phyloP scores from a whole-genome alignment of 768 basidiomycete species.

The Rubroboletus satanas region DNA sequence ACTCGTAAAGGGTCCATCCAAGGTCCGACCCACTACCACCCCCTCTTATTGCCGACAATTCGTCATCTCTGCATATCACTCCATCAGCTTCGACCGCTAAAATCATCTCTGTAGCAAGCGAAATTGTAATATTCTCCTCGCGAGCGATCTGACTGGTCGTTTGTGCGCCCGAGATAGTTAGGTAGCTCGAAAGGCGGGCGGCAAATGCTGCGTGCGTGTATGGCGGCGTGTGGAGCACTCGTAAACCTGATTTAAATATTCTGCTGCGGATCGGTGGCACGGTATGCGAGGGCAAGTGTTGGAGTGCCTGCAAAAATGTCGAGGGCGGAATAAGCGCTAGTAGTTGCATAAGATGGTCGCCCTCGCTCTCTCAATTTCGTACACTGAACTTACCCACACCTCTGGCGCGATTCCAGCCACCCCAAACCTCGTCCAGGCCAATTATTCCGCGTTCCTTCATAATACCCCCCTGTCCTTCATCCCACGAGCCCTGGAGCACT shows the following conservation, averaged over 20 bases:
- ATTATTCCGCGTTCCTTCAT: constrained; percentile 80
- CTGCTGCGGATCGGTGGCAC: constrained; percentile 63
- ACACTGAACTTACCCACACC: constrained; percentile 62
- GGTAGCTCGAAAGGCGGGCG: constrained; percentile 53
- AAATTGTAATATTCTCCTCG: constrained; percentile 68
- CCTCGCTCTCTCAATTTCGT: neutral
- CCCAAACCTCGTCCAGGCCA: constrained; percentile 91
- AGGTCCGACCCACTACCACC: constrained; percentile 57
- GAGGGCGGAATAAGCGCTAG: constrained; percentile 86
- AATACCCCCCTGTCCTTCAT: constrained; percentile 45
- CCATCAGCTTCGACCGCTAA: constrained; percentile 67
- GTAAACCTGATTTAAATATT: constrained; percentile 67
- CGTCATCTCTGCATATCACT: constrained; percentile 75
- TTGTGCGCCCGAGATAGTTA: constrained; percentile 48
- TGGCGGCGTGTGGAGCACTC: constrained; percentile 79
- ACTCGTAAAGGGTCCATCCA: constrained; percentile 69
- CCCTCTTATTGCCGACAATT: constrained; percentile 30
- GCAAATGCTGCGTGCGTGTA: constrained; percentile 70
- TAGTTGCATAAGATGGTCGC: neutral
- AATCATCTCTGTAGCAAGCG: constrained; percentile 76
- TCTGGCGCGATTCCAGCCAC: constrained; percentile 89
- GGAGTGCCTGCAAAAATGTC: constrained; percentile 74
- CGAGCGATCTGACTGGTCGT: constrained; percentile 70
- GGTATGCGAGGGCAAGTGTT: constrained; percentile 62
- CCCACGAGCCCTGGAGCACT: constrained; percentile 52